These are phyloP conservation scores for Pseudoscleropodium purum DNA, from an alignment of 225 moss, liverwort and hornwort genomes.

Conservation along the genomic window DNA sequence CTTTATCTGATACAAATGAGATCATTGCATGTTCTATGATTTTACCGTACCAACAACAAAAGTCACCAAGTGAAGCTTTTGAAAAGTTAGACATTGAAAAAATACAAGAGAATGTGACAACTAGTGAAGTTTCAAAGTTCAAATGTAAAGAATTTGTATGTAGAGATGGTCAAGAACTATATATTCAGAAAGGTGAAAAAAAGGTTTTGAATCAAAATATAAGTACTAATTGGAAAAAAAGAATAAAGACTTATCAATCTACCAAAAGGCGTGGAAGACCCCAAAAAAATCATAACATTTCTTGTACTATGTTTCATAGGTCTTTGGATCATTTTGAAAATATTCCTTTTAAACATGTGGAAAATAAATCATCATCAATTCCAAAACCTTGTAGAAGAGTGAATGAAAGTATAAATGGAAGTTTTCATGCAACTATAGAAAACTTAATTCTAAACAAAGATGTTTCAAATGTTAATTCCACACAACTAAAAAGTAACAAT, in stretches of 20 bases:
- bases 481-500: not conserved
- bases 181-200: not conserved
- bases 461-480: not conserved
- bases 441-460: not conserved
- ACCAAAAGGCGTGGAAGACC: not conserved
- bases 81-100: not conserved
- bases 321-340: not conserved
- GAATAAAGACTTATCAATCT: not conserved
- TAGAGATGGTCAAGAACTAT: not conserved
- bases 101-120: not conserved
- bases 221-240: not conserved
- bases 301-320: not conserved
- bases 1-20: conserved; percentile 12
- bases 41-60: not conserved
- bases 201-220: not conserved
- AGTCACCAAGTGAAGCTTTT: not conserved
- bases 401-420: not conserved
- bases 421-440: not conserved
- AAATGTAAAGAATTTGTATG: not conserved
- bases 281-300: not conserved
- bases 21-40: not conserved
- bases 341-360: not conserved
- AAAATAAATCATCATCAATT: not conserved
- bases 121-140: not conserved
- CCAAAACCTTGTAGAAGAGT: not conserved